These are phyloP conservation scores for Leishmania tarentolae DNA, from an alignment of 208 protist genomes.

Conservation along the genomic window DNA sequence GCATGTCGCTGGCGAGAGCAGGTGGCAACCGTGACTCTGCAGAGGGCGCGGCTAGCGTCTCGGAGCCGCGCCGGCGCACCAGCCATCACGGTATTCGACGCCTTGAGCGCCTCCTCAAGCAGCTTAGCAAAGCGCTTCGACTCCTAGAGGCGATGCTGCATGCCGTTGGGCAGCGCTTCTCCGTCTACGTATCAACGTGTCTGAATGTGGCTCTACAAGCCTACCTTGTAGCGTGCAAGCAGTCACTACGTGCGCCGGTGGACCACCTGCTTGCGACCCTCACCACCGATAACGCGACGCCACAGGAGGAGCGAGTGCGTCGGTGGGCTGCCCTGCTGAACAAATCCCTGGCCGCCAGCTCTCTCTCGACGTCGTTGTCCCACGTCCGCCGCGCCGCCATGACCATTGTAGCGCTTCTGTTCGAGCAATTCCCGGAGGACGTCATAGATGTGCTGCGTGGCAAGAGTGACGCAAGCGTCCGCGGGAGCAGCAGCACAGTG, in stretches of 20 bases:
- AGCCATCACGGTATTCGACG: conserved; percentile 41
- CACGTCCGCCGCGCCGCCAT: conserved; percentile 56
- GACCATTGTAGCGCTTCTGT: conserved; percentile 60
- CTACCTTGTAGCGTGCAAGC: conserved; percentile 80
- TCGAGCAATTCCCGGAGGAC: conserved; percentile 82
- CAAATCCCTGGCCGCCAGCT: conserved; percentile 36
- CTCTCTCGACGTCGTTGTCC: conserved; percentile 49
- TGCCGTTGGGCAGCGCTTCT: conserved; percentile 68
- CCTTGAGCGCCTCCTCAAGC: conserved; percentile 63
- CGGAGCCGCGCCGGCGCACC: conserved; percentile 19
- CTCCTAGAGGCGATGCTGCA: conserved; percentile 70
- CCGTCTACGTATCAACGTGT: conserved; percentile 65
- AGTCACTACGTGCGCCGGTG: conserved; percentile 42
- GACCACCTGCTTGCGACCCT: conserved; percentile 23
- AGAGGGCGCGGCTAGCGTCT: neutral
- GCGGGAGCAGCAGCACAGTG: neutral
- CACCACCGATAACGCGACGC: neutral
- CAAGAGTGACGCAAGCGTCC: conserved; percentile 3
- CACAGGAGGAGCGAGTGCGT: conserved; percentile 15
- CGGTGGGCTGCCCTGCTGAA: conserved; percentile 33
- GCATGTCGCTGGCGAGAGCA: conserved; percentile 16
- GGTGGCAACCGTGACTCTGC: neutral
- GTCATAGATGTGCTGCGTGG: conserved; percentile 50
- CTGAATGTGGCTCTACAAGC: conserved; percentile 62
- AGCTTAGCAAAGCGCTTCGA: conserved; percentile 58